Percentiles rank a stretch among this genome's conserved stretches.
Conservation (phyloP, 768 basidiomycete genomes). For the Tricholoma bakamatsutake region DNA sequence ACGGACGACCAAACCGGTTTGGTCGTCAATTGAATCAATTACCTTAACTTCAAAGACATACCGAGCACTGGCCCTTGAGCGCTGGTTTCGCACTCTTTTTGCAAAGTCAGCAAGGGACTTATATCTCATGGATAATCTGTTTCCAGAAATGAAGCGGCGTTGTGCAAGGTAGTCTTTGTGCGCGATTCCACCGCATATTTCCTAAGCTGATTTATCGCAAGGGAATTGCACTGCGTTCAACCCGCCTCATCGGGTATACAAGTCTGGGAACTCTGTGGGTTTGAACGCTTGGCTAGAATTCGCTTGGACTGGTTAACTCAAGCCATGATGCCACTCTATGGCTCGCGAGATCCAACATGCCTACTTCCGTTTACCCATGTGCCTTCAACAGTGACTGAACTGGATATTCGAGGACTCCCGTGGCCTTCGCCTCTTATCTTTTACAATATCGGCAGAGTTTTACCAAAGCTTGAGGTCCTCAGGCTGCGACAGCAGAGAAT, state of each 20-base stretch:
- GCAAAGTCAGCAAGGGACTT: constrained; percentile 20
- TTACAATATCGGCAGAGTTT: constrained; percentile 13
- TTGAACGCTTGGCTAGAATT: constrained; percentile 17
- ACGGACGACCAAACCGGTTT: constrained; percentile 19
- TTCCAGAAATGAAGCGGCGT: constrained; percentile 18
- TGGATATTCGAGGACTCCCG: constrained; percentile 25
- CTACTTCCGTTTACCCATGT: constrained; percentile 22
- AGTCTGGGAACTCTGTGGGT: constrained; percentile 22
- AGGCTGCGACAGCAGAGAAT: constrained; percentile 20
- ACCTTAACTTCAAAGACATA: constrained; percentile 25
- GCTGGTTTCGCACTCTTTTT: constrained; percentile 29
- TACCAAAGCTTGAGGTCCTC: constrained; percentile 20
- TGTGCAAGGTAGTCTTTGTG: constrained; percentile 20
- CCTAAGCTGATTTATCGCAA: constrained; percentile 6
- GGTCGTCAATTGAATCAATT: constrained; percentile 22
- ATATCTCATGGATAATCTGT: constrained; percentile 12
- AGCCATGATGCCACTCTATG: constrained; percentile 9
- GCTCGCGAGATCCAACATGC: constrained; percentile 10
- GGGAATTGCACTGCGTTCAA: constrained; percentile 28
- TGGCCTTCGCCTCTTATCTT: constrained; percentile 28
- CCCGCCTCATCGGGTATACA: constrained; percentile 5
- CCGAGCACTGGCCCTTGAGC: constrained; percentile 21
- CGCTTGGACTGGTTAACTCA: constrained; percentile 24
- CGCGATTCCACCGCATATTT: background rate
- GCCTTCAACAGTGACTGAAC: constrained; percentile 17